These are phyloP conservation scores for Nannochloris sp. DNA, from an alignment of 139 green algal genomes.

Conservation along the genomic window DNA sequence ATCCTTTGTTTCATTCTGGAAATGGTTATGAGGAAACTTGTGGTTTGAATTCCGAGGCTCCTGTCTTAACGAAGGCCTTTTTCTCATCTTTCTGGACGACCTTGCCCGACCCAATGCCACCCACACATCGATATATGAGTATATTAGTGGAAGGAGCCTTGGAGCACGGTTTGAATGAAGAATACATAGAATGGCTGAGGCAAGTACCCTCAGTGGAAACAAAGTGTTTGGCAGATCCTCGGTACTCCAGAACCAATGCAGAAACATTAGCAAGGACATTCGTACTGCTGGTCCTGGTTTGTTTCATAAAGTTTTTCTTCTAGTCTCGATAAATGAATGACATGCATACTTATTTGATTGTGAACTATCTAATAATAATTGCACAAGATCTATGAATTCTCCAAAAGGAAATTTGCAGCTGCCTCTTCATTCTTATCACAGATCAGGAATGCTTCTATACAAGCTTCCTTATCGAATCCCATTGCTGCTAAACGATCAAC, in stretches of 20 bases:
- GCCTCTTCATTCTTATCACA: slow-evolving; percentile 94
- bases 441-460: slow-evolving; percentile 81
- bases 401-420: slow-evolving; percentile 95
- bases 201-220: neutral
- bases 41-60: too few species aligned
- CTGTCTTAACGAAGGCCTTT: neutral
- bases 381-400: slow-evolving; percentile 36
- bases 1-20: too few species aligned
- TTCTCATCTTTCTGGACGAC: neutral
- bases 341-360: neutral
- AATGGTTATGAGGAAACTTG: too few species aligned
- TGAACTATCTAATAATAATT: too few species aligned
- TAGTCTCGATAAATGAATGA: neutral
- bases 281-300: neutral
- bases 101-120: neutral
- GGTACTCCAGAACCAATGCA: neutral
- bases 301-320: neutral
- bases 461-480: slow-evolving; percentile 71
- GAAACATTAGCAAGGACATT: slow-evolving; percentile 3
- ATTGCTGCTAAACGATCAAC: slow-evolving; percentile 74
- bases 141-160: neutral
- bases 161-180: neutral
- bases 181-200: slow-evolving; percentile 3
- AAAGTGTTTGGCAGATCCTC: neutral
- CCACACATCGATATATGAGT: neutral